Percentiles rank a stretch among this genome's conserved stretches.
Evolutionary conservation across 345 rosid genomes (phyloP).

Genomic region (Camelina laxa): DNA sequence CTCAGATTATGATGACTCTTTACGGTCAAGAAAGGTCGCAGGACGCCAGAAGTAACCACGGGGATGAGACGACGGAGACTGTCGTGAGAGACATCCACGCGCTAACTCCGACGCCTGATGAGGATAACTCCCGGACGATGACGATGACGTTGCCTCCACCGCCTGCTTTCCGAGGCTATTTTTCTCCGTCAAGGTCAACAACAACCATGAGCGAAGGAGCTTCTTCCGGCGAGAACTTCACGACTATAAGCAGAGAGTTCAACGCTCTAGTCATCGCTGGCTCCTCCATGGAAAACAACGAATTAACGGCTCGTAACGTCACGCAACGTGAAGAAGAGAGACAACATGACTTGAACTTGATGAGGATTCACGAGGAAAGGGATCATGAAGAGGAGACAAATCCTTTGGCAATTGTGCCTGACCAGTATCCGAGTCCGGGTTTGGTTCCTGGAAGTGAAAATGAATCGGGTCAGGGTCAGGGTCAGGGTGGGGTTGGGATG

Average conservation of each 20-base stretch:
- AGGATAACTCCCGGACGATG: not conserved
- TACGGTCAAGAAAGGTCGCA: slow-evolving; percentile 18
- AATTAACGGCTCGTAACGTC: slow-evolving; percentile 21
- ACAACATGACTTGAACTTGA: slow-evolving; percentile 39
- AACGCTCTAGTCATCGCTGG: slow-evolving; percentile 90
- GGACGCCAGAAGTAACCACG: slow-evolving; percentile 7
- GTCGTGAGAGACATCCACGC: slow-evolving; percentile 79
- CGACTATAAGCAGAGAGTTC: slow-evolving; percentile 88
- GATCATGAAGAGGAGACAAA: slow-evolving; percentile 63
- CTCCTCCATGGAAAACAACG: slow-evolving; percentile 49
- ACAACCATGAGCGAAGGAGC: slow-evolving; percentile 44
- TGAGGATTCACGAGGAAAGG: slow-evolving; percentile 35
- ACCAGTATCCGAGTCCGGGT: slow-evolving; percentile 39
- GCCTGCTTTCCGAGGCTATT: slow-evolving; percentile 50
- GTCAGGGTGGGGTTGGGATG: slow-evolving; percentile 21
- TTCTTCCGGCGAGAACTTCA: slow-evolving; percentile 69
- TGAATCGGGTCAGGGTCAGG: slow-evolving; percentile 27
- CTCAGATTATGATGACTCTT: slow-evolving; percentile 28
- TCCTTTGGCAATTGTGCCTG: slow-evolving; percentile 81
- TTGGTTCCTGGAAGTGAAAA: slow-evolving; percentile 30
- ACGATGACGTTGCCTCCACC: slow-evolving; percentile 50
- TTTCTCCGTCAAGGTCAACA: slow-evolving; percentile 50
- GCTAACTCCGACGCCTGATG: slow-evolving; percentile 48
- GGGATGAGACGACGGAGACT: slow-evolving; percentile 34
- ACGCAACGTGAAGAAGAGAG: slow-evolving; percentile 14